A percentile compares a stretch with the other conserved stretches of the same genome.
Conservation (phyloP, 2,329 filamentous ascomycete genomes). For the Exophiala mesophila region DNA sequence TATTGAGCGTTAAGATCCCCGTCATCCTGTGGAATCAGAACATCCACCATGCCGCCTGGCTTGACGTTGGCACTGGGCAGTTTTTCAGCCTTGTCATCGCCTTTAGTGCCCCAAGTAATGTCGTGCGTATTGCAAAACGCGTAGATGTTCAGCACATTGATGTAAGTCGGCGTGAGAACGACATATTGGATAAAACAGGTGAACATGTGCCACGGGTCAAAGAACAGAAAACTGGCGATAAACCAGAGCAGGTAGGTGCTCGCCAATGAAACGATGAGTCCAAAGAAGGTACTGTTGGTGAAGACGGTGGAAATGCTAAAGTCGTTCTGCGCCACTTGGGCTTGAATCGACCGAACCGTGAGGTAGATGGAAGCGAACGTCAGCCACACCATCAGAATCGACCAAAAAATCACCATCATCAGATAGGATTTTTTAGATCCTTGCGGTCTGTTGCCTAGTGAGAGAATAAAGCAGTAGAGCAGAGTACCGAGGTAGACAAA, state of each 20-base stretch:
- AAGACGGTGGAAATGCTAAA: slow-evolving; percentile 73
- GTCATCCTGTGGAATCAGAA: slow-evolving; percentile 80
- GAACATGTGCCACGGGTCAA: slow-evolving; percentile 99
- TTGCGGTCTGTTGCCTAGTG: slow-evolving; percentile 88
- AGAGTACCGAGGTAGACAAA: slow-evolving; percentile 92
- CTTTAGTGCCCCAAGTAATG: slow-evolving; percentile 96
- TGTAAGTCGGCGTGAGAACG: slow-evolving; percentile 89
- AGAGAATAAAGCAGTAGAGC: slow-evolving; percentile 90
- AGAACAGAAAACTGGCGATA: slow-evolving; percentile 83
- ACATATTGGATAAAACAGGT: slow-evolving; percentile 93
- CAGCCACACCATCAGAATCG: slow-evolving; percentile 87
- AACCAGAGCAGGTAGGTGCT: slow-evolving; percentile 94
- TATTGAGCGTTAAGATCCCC: slow-evolving; percentile 94
- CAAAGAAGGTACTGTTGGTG: slow-evolving; percentile 84
- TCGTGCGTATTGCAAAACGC: slow-evolving; percentile 98
- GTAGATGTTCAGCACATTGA: slow-evolving; percentile 98
- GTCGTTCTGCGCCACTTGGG: slow-evolving; percentile 56
- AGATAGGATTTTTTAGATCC: slow-evolving; percentile 92
- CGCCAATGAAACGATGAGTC: slow-evolving; percentile 83
- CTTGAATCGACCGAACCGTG: slow-evolving; percentile 77
- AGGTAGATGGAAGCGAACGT: slow-evolving; percentile 95
- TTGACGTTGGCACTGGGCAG: slow-evolving; percentile 84
- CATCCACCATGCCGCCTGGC: slow-evolving; percentile 90
- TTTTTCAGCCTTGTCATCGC: slow-evolving; percentile 91
- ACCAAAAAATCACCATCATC: slow-evolving; percentile 99